Evolutionary conservation across 2,329 filamentous ascomycete genomes (phyloP).

Genomic region (Venturia nashicola): DNA sequence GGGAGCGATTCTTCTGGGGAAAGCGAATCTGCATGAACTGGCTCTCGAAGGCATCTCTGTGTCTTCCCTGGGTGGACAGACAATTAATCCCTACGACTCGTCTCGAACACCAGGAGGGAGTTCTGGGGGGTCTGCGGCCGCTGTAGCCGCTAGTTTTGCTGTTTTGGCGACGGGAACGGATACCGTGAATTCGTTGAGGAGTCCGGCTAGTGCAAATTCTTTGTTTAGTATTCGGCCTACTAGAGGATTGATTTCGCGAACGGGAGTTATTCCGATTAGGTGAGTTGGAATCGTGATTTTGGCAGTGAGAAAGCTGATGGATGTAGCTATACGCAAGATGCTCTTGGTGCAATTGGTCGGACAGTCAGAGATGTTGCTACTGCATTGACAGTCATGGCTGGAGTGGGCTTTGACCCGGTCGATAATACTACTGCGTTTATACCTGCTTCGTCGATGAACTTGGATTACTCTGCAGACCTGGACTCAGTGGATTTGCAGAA

Average conservation of each 20-base stretch:
- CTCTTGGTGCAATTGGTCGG: constrained; percentile 44
- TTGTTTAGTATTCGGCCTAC: constrained; percentile 51
- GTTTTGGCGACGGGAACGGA: constrained; percentile 47
- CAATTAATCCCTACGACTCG: constrained; percentile 52
- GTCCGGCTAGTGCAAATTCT: constrained; percentile 43
- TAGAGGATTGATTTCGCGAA: constrained; percentile 44
- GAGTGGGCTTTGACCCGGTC: constrained; percentile 36
- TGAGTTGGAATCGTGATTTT: constrained; percentile 23
- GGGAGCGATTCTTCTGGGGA: constrained; percentile 30
- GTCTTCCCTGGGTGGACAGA: constrained; percentile 52
- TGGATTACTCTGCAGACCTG: constrained; percentile 36
- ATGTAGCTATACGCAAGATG: constrained; percentile 32
- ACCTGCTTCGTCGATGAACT: constrained; percentile 26
- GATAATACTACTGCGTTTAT: constrained; percentile 42
- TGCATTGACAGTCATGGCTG: constrained; percentile 45
- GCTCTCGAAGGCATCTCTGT: constrained; percentile 45
- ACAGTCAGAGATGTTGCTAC: constrained; percentile 47
- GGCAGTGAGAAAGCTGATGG: constrained; percentile 32
- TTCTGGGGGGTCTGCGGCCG: constrained; percentile 47
- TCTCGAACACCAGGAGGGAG: constrained; percentile 48
- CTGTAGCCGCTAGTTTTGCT: constrained; percentile 45
- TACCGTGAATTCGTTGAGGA: constrained; percentile 53
- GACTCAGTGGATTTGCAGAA: constrained; percentile 23
- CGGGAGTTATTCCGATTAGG: constrained; percentile 53
- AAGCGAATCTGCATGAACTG: constrained; percentile 17